phyloP scores from a whole-genome alignment of 108 stramenopile genomes.

The Parmales sp. region DNA sequence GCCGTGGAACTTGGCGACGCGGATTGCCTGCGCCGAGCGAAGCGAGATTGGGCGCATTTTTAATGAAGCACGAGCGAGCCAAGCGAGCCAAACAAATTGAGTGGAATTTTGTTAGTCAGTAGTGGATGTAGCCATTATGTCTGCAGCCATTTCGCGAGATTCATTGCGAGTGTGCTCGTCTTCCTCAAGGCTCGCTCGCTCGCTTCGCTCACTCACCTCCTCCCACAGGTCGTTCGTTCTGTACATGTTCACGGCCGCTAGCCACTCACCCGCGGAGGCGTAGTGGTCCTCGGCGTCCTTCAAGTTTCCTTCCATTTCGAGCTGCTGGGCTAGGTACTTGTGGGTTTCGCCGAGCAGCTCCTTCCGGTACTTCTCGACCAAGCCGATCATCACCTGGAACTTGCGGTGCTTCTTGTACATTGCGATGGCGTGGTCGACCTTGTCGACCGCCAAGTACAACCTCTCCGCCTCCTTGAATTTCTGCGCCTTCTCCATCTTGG shows the following conservation, averaged over 20 bases:
- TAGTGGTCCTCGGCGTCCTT: conserved; percentile 47
- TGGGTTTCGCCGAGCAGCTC: conserved; percentile 46
- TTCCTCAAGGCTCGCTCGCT: too few relatives aligned
- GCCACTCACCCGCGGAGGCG: conserved; percentile 48
- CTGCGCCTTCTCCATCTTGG: conserved; percentile 43
- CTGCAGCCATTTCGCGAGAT: too few relatives aligned
- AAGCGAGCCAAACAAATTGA: too few relatives aligned
- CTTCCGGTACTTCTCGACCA: conserved; percentile 33
- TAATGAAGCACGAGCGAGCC: too few relatives aligned
- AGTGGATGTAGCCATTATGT: too few relatives aligned
- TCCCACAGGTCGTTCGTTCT: conserved; percentile 41
- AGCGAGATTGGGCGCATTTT: too few relatives aligned
- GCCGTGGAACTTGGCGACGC: conserved; percentile 46
- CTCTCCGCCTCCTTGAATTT: conserved; percentile 39
- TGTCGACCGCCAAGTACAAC: conserved; percentile 36
- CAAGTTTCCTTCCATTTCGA: conserved; percentile 41
- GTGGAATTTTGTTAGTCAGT: too few relatives aligned
- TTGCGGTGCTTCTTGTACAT: conserved; percentile 46
- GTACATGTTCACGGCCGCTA: conserved; percentile 50
- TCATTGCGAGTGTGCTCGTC: too few relatives aligned
- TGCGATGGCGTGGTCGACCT: conserved; percentile 37
- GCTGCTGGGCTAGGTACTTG: conserved; percentile 39
- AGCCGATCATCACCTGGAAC: conserved; percentile 44
- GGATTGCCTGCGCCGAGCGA: too few relatives aligned
- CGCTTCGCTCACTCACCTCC: too few relatives aligned